Base-by-base conservation (phyloP, 2,329 filamentous ascomycete species). In the Xylaria sp. region DNA sequence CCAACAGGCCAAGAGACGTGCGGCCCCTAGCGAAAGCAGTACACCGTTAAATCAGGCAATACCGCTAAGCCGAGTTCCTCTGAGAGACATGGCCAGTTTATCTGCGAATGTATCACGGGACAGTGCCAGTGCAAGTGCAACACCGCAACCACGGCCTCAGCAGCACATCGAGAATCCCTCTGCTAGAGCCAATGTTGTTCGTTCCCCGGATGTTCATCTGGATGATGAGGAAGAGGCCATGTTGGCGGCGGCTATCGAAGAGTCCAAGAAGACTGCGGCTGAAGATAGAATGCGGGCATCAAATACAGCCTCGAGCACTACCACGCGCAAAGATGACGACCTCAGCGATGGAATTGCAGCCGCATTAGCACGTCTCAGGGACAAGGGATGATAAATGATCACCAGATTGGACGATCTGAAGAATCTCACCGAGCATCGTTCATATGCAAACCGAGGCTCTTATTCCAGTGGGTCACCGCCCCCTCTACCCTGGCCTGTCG, bases 341-440 rank as follows among this genome's bases (percentile, higher is more conserved):
- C 79, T 91, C 5, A 84, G 84, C 68, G 87, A 84, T 54, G 88
- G 89, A 2, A 80, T 91, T 56, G 87, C 88, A 54, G 87, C 87
- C 38, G 89, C 89, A 17, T 75, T 91, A 68, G 88, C 88, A 7
- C 89, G 81, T 71, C 77, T 91, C 28, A 82, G 88, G 64, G 81
- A 89, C 63, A 80, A 81, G 33, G 80, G 80, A 31, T 78, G 69
- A 76, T 63, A 9, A 13, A 31, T 31, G 51, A 40, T 1, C 5
- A 15, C 38, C 48, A 11, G 46, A 71, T 67, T 57, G 63, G 66
- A 48, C n/a, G 5, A 48, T 28, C 33, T 31, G 23, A 59, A 28
- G 15, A 31, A 26, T 56, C 17, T 60, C 49, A 3, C 23, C n/a
- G 58, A 38, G 49, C n/a, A 62, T 63, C 42, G 20, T 44, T 53